Base-by-base conservation (phyloP, 129 eudicot species). In the Arctium lappa region DNA sequence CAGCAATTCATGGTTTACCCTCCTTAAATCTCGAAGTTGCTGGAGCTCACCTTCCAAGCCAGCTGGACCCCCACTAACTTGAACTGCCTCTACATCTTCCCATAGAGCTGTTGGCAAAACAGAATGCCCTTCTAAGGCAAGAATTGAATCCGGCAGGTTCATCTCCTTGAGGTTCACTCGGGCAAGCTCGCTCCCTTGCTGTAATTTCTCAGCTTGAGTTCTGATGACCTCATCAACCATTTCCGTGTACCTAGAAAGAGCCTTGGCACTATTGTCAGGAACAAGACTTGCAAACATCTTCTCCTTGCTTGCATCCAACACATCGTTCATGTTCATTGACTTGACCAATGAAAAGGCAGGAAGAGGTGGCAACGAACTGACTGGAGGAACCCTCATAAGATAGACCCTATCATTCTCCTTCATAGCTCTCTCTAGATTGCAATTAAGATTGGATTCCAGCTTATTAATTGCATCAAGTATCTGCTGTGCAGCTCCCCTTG, bases 31-130 rank as follows among this genome's bases (percentile, higher is more conserved):
- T 73, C 81, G 86, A 73, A 94, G 90, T 76, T 94, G 97, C 81
- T 90, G 97, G 37, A 94, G 86, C 90, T 94, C 98, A 86, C 90
- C 92, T 85, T 94, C 97, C 75, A 94, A 88, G 46, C 91, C 97
- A 81, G 97, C 88, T 70, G 98, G 98, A 60, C 98, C 97, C 31
- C 97, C 97, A 75, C 97, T 86, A 71, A 92, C 85, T 85, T 94
- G 98, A 27, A 94, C 98, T 22, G 97, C 98, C 79, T 94, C 98
- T 6, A 94, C 95, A 74, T 92, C 98, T 81, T 94, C 98, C 86
- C 86, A 87, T 46, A 92, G 86, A 84, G 88, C 88, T 73, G 86
- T 70, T 34, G 98, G 97, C 82, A 94, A 82, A 36, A 85, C 75
- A 4, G 84, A 82, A 84, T 94, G 89, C n/a, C 98, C 98, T 90